Evolutionary conservation across 768 basidiomycete species (phyloP), one percentile per base, ranked within the genome.

Genomic region (Mycena pura): DNA sequence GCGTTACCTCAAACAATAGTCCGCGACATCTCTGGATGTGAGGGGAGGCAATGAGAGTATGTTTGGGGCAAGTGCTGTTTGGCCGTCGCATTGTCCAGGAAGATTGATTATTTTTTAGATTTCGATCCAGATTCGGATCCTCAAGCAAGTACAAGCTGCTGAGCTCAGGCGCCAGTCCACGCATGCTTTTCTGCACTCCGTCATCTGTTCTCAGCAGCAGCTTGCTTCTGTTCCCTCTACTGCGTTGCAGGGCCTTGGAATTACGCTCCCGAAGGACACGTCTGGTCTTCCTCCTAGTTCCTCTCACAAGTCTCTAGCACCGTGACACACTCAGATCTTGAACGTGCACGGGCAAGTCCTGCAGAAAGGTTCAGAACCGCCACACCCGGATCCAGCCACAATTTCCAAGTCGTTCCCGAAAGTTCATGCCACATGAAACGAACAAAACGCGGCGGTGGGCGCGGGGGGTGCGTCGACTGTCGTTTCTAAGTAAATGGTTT

Each of bases 391-490:
- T n/a, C n/a, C n/a, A n/a, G n/a, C n/a, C n/a, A n/a, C n/a, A n/a
- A n/a, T n/a, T n/a, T n/a, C n/a, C n/a, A n/a, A n/a, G n/a, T n/a
- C n/a, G n/a, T n/a, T n/a, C n/a, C n/a, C n/a, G n/a, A n/a, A n/a
- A n/a, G n/a, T n/a, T n/a, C 22, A 86, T 90, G 79, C 84, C 86
- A 7, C 74, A 80, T 39, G 93, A 95, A 66, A 90, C 90, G 34
- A 95, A 90, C 85, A 91, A 88, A 82, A 93, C 92, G 3, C 80
- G 94, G 78, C 90, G 92, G 63, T 97, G 95, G 94, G 94, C 95
- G 19, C 86, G 92, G 52, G 95, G 96, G 86, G 95, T 95, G 65
- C 52, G 86, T 73, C 17, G 32, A 29, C 9, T 32, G 47, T 62
- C 24, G 31, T 50, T 28, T 36, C 21, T 60, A 24, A 21, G 24